phyloP scores from a whole-genome alignment of 2,329 filamentous ascomycete species.

The Colletotrichum tamarilloi region DNA sequence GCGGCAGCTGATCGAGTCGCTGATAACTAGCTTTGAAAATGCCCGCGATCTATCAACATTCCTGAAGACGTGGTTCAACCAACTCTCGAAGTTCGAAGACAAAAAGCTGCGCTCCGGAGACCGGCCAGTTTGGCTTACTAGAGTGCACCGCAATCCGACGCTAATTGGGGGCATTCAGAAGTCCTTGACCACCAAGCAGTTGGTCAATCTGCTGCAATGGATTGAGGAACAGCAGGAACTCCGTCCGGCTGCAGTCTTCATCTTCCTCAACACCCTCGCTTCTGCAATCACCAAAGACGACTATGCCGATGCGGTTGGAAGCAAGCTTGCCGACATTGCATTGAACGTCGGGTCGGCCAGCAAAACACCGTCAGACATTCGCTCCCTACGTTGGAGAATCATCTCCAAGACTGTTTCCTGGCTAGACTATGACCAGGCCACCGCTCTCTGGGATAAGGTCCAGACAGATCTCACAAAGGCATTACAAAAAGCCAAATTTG shows the following conservation, averaged over 20 bases:
- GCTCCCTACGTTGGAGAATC: constrained; percentile 54
- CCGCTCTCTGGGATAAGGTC: constrained; percentile 47
- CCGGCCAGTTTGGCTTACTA: constrained; percentile 42
- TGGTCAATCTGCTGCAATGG: constrained; percentile 57
- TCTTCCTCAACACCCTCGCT: constrained; percentile 56
- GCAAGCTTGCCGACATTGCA: constrained; percentile 50
- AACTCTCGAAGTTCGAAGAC: constrained; percentile 49
- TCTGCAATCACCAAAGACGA: constrained; percentile 54
- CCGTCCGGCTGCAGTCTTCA: constrained; percentile 47
- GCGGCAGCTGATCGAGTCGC: constrained; percentile 51
- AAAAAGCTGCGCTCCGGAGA: constrained; percentile 26
- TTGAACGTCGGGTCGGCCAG: constrained; percentile 40
- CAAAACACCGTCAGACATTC: constrained; percentile 43
- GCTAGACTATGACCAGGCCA: constrained; percentile 43
- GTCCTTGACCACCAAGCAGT: constrained; percentile 57
- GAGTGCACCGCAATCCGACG: constrained; percentile 16
- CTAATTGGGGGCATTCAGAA: constrained; percentile 48
- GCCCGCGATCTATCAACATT: constrained; percentile 58
- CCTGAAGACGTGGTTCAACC: constrained; percentile 58
- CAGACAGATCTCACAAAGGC: constrained; percentile 47
- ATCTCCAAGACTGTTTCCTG: constrained; percentile 50
- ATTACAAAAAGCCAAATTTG: constrained; percentile 45
- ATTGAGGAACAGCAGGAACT: constrained; percentile 46
- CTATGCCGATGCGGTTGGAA: constrained; percentile 54
- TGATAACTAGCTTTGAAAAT: constrained; percentile 57